Evolutionary conservation across 345 rosid species (phyloP).

Genomic region (Draba incana): DNA sequence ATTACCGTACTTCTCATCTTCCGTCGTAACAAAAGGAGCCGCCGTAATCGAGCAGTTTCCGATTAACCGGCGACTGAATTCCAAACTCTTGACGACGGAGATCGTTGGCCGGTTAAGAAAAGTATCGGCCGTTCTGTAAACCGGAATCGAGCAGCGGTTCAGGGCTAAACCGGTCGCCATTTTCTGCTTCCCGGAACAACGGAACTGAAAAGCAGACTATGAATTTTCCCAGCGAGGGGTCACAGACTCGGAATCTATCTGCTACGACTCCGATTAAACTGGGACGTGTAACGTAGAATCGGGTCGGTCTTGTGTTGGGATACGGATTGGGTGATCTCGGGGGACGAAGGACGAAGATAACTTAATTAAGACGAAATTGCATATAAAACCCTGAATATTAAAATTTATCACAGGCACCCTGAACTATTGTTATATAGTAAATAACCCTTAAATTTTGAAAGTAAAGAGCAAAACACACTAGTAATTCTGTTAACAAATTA

Average conservation of each 20-base stretch:
- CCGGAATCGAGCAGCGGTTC: constrained; percentile 35
- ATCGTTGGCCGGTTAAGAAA: constrained; percentile 18
- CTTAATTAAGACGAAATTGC: neutral
- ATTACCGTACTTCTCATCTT: constrained; percentile 70
- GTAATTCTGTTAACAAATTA: too few species aligned
- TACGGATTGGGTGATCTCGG: neutral
- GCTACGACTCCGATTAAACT: neutral
- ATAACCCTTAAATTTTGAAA: neutral
- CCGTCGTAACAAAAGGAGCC: constrained; percentile 52
- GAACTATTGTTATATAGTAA: neutral
- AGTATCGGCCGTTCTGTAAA: constrained; percentile 19
- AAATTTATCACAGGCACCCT: neutral
- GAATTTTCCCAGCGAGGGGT: too few species aligned
- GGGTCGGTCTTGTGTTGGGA: neutral
- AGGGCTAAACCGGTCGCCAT: constrained; percentile 39
- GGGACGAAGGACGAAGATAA: neutral
- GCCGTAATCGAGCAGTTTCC: constrained; percentile 42
- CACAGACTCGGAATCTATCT: neutral
- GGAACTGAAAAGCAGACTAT: too few species aligned
- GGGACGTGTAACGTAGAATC: constrained; percentile 15
- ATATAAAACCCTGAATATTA: neutral
- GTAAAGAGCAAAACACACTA: too few species aligned
- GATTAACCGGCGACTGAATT: constrained; percentile 34
- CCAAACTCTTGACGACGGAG: constrained; percentile 22
- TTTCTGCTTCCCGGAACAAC: too few species aligned